Conservation (phyloP, 306 rosid genomes). For the Glycine latifolia region DNA sequence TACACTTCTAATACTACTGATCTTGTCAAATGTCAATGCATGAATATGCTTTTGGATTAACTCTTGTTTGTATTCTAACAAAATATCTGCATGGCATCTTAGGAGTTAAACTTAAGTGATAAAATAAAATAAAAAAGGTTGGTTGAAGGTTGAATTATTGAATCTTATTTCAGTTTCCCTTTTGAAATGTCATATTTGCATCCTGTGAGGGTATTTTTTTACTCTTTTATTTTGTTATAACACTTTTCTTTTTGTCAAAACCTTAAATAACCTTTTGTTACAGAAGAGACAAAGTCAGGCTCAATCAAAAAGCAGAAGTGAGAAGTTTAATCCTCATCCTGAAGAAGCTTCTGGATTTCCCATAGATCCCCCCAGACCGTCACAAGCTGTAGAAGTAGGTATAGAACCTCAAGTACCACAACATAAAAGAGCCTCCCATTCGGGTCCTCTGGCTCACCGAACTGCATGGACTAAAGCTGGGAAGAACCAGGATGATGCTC, state of each 20-base stretch:
- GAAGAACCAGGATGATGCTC: slow-evolving; percentile 79
- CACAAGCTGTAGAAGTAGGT: slow-evolving; percentile 72
- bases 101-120: neutral
- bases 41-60: slow-evolving; percentile 1
- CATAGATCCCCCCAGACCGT: slow-evolving; percentile 95
- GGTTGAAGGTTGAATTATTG: slow-evolving; percentile 1
- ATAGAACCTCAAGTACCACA: slow-evolving; percentile 61
- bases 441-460: slow-evolving; percentile 92
- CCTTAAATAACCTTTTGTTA: slow-evolving; percentile 1
- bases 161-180: slow-evolving; percentile 13
- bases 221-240: slow-evolving; percentile 14
- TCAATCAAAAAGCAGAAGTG: slow-evolving; percentile 87
- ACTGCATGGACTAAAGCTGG: slow-evolving; percentile 85
- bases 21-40: slow-evolving; percentile 5
- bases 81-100: slow-evolving; percentile 6
- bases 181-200: neutral
- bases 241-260: slow-evolving; percentile 15
- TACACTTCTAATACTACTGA: too few species aligned
- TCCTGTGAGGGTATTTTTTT: neutral
- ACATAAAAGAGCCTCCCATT: slow-evolving; percentile 95
- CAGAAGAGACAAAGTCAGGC: slow-evolving; percentile 87
- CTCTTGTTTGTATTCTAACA: slow-evolving; percentile 5
- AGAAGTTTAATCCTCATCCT: slow-evolving; percentile 94
- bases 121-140: neutral
- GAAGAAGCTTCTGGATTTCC: slow-evolving; percentile 99